Conservation (phyloP, 2,329 filamentous ascomycete species). For the Arthrobotrys sinensis region DNA sequence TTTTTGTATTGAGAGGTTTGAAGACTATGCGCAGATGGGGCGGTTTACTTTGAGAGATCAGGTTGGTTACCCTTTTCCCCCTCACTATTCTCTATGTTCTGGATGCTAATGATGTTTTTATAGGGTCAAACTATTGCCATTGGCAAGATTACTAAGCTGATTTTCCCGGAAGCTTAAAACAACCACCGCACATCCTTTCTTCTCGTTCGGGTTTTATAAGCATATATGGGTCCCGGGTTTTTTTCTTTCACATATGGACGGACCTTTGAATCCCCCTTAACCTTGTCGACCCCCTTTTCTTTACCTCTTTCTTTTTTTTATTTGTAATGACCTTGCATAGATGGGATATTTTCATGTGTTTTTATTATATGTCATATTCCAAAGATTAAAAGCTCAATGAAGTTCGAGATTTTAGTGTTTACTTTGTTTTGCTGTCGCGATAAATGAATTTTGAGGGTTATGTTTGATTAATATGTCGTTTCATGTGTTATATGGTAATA, state of each 20-base stretch:
- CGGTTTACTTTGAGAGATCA: constrained; percentile 91
- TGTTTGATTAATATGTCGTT: no score
- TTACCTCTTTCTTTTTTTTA: not conserved
- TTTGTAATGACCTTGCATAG: constrained; percentile 54
- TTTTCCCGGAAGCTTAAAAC: constrained; percentile 66
- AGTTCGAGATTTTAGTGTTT: constrained; percentile 16
- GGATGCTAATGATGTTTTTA: constrained; percentile 63
- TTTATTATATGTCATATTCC: constrained; percentile 23
- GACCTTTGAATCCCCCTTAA: no score
- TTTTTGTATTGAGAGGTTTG: constrained; percentile 93
- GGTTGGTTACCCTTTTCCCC: constrained; percentile 71
- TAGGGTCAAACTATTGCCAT: constrained; percentile 99
- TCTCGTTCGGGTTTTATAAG: not conserved
- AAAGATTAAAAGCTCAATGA: constrained; percentile 40
- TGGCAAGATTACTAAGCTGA: constrained; percentile 97
- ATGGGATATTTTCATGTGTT: constrained; percentile 42
- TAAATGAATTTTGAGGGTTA: no score
- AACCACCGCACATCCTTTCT: not conserved
- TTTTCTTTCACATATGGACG: not conserved
- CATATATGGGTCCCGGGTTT: not conserved
- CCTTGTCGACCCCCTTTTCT: not conserved
- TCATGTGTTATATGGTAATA: no score
- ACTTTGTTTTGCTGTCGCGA: not conserved
- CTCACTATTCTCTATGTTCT: constrained; percentile 25
- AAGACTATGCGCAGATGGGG: constrained; percentile 95